Percentiles rank a stretch among this genome's conserved stretches.
Conservation (phyloP, 1,284 basidiomycete genomes). For the Papiliotrema laurentii region DNA sequence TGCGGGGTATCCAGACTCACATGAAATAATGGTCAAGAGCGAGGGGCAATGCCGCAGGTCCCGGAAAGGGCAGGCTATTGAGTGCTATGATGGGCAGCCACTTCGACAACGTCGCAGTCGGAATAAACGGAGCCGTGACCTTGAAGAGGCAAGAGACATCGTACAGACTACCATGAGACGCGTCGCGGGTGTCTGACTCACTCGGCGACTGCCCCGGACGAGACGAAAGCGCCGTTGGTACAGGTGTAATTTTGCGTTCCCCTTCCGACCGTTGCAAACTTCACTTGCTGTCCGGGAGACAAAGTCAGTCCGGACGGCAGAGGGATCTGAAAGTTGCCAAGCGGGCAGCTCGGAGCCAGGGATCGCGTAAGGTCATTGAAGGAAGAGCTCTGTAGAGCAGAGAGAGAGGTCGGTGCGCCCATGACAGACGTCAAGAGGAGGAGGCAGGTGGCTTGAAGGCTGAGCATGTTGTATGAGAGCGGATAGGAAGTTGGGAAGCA, state of each 20-base stretch:
- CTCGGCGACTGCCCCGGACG: slow-evolving; percentile 33
- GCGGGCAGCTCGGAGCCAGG: not conserved
- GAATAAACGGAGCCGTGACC: slow-evolving; percentile 42
- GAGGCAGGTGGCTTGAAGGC: too few species aligned
- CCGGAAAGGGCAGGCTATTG: slow-evolving; percentile 17
- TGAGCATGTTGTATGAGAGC: too few species aligned
- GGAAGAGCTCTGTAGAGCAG: not conserved
- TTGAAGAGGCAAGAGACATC: slow-evolving; percentile 57
- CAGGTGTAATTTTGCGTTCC: slow-evolving; percentile 41
- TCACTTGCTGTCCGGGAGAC: slow-evolving; percentile 9
- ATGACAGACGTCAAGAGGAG: too few species aligned
- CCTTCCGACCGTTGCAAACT: slow-evolving; percentile 19
- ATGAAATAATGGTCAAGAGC: slow-evolving; percentile 51
- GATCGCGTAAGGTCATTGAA: not conserved
- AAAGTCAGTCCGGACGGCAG: not conserved
- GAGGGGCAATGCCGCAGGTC: slow-evolving; percentile 13
- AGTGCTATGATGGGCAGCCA: slow-evolving; percentile 19
- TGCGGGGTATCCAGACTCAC: slow-evolving; percentile 44
- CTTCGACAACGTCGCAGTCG: slow-evolving; percentile 5
- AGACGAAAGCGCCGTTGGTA: slow-evolving; percentile 20
- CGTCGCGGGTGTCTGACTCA: slow-evolving; percentile 13
- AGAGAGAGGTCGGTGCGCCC: not conserved
- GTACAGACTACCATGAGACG: slow-evolving; percentile 47
- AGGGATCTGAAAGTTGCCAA: slow-evolving; percentile 1
- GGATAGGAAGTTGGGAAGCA: not conserved